phyloP scores from a whole-genome alignment of 225 moss, liverwort and hornwort species.

The Anthoceros angustus region DNA sequence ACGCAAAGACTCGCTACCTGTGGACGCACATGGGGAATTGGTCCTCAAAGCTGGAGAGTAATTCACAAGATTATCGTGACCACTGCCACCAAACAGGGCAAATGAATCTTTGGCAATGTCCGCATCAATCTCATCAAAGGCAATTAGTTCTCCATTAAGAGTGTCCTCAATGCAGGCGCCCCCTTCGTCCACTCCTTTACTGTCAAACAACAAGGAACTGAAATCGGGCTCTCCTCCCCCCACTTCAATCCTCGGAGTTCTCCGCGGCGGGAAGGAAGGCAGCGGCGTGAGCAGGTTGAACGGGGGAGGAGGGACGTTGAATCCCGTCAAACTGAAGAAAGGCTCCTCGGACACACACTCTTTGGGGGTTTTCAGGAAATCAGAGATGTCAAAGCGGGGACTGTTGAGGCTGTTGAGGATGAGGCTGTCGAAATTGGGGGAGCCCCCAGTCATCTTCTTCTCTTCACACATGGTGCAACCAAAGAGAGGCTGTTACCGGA shows the following conservation, averaged over 20 bases:
- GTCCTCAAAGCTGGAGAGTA: slow-evolving; percentile 64
- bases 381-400: slow-evolving; percentile 88
- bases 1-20: slow-evolving; percentile 46
- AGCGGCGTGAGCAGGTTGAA: slow-evolving; percentile 68
- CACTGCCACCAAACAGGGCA: slow-evolving; percentile 54
- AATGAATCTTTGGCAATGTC: slow-evolving; percentile 90
- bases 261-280: slow-evolving; percentile 43
- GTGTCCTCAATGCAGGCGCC: slow-evolving; percentile 57
- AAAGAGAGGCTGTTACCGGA: neutral
- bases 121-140: slow-evolving; percentile 91
- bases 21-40: slow-evolving; percentile 54
- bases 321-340: slow-evolving; percentile 80
- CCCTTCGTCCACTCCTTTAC: slow-evolving; percentile 45
- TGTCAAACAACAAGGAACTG: slow-evolving; percentile 59
- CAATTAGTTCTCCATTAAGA: slow-evolving; percentile 78
- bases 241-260: slow-evolving; percentile 41
- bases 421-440: slow-evolving; percentile 81
- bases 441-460: slow-evolving; percentile 69
- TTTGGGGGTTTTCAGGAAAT: slow-evolving; percentile 83
- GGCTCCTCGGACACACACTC: slow-evolving; percentile 63
- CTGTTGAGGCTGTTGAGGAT: slow-evolving; percentile 76
- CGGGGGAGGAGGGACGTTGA: slow-evolving; percentile 73
- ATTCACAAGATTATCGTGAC: slow-evolving; percentile 69
- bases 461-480: slow-evolving; percentile 5
- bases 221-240: slow-evolving; percentile 53